Evolutionary conservation across 768 basidiomycete genomes (phyloP).

Genomic region (Tephrocybe sp.): DNA sequence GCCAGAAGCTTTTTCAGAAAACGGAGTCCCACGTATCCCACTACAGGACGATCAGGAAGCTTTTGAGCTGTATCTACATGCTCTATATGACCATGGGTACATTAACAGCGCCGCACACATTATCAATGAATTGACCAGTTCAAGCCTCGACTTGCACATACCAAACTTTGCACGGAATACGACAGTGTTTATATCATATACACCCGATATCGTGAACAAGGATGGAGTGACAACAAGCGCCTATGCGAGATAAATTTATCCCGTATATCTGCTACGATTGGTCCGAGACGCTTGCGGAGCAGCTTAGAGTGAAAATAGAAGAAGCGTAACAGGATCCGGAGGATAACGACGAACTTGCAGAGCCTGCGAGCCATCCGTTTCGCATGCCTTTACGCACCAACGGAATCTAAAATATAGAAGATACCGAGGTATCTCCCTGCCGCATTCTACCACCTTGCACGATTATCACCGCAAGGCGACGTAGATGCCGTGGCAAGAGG

Average conservation of each 20-base stretch:
- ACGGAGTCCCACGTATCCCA: conserved; percentile 2
- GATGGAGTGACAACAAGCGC: conserved; percentile 3
- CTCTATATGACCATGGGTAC: conserved; percentile 8
- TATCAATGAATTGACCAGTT: neutral
- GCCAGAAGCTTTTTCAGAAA: neutral
- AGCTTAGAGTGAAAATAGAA: conserved; percentile 4
- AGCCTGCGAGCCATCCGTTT: conserved; percentile 11
- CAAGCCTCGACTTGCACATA: conserved; percentile 8
- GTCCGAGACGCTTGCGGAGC: conserved; percentile 6
- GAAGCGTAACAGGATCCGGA: neutral
- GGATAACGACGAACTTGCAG: conserved; percentile 11
- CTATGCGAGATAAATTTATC: conserved; percentile 2
- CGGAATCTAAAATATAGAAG: neutral
- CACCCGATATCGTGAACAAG: conserved; percentile 11
- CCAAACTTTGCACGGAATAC: conserved; percentile 3
- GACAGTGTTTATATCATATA: conserved; percentile 8
- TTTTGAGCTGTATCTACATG: conserved; percentile 12
- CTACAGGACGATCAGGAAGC: conserved; percentile 8
- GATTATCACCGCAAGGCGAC: conserved; percentile 12
- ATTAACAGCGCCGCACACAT: neutral
- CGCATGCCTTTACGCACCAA: conserved; percentile 6
- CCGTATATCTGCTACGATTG: conserved; percentile 10
- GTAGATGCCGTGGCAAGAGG: neutral
- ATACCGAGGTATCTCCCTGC: conserved; percentile 13
- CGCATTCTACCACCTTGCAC: conserved; percentile 16